Evolutionary conservation across 495 filamentous ascomycete species (phyloP), one percentile per base, ranked within the genome.

Genomic region (Xylaria grammica): DNA sequence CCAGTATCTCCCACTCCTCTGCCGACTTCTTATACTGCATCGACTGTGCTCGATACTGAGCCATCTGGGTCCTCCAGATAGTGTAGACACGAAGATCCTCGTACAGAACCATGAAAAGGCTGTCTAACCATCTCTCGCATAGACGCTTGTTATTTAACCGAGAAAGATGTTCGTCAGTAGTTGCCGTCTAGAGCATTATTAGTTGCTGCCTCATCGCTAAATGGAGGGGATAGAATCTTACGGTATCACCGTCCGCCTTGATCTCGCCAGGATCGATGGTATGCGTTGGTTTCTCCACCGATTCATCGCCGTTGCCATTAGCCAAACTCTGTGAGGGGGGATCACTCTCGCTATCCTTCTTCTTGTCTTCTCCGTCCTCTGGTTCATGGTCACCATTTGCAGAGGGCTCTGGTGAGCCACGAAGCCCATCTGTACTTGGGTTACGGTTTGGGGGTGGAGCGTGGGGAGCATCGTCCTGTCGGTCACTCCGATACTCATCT

Each of bases 101-200:
- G 72, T 98, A 99, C 1, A 98, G 85, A 0, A 98, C 94, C 95
- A 99, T 99, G 81, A 99, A 98, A 34, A 99, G 86, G 68, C 96
- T 98, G 77, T 99, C 95, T 2, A 99, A 86, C 95, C 95, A 99
- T 65, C 95, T 87, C 73, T 99, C 95, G 71, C 95, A 99, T 4
- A 99, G 87, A 1, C 95, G 90, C 79, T 99, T 99, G 78, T 97
- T 95, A 65, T 92, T 93, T 73, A 99, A 91, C 24, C 84, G 82
- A 5, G 86, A 84, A 60, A 84, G 84, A 72, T 87, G 85, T 60
- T 86, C 84, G 20, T 83, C 77, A 1, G 78, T 77, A 50, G 74
- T 73, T 51, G 79, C 75, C 44, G 70, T 77, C 72, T 82, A 51
- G 22, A 65, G 11, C 49, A 48, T n/a, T 22, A 24, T 44, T 70